These are phyloP conservation scores for Colletotrichum lini DNA, from an alignment of 2,329 filamentous ascomycete species.

Conservation along the genomic window DNA sequence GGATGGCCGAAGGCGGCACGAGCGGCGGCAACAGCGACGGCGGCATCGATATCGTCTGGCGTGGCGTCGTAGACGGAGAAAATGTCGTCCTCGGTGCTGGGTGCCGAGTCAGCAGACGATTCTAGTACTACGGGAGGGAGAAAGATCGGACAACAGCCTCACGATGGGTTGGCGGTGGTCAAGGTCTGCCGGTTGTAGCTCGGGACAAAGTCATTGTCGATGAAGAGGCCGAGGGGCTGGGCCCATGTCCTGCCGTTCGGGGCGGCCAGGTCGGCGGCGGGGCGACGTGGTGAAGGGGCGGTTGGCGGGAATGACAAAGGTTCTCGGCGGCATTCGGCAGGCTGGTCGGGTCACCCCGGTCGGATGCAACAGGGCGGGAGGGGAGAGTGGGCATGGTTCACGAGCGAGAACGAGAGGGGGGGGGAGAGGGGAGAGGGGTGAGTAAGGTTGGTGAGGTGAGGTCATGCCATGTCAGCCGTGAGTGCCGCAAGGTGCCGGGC, in stretches of 20 bases:
- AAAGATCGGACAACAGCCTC: constrained; percentile 45
- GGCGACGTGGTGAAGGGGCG: constrained; percentile 10
- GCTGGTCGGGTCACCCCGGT: constrained; percentile 22
- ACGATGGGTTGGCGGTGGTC: constrained; percentile 79
- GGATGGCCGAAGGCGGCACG: constrained; percentile 77
- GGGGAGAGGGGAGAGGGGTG: neutral
- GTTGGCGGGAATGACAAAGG: constrained; percentile 1
- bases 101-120: neutral
- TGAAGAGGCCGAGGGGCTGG: constrained; percentile 84
- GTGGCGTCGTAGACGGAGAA: constrained; percentile 79
- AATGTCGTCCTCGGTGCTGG: constrained; percentile 74
- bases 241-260: constrained; percentile 82
- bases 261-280: constrained; percentile 74
- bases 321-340: constrained; percentile 5
- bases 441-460: constrained; percentile 5
- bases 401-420: constrained; percentile 36
- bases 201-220: constrained; percentile 85
- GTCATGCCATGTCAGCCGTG: constrained; percentile 28
- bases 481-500: constrained; percentile 7
- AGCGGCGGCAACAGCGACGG: constrained; percentile 81
- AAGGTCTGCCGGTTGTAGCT: constrained; percentile 76
- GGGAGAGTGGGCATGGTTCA: constrained; percentile 16
- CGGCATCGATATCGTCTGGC: constrained; percentile 76
- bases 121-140: no score
- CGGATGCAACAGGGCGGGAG: constrained; percentile 12